Conservation (phyloP, 768 basidiomycete species). For the Lepiota venenata region DNA sequence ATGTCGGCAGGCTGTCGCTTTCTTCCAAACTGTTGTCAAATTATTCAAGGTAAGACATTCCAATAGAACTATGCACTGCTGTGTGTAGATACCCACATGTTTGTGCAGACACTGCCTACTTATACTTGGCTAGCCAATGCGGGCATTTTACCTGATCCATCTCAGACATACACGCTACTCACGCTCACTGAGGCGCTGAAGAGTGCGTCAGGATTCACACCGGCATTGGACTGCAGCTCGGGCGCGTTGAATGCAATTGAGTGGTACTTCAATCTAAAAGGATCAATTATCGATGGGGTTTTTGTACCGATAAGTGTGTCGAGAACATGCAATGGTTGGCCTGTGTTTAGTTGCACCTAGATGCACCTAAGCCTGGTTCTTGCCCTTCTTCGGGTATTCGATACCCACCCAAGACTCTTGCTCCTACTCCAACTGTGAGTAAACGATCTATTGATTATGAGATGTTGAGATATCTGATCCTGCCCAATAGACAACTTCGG, state of each 20-base stretch:
- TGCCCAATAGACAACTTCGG: neutral
- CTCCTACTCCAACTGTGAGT: slow-evolving; percentile 27
- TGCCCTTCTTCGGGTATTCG: slow-evolving; percentile 56
- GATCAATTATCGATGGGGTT: slow-evolving; percentile 63
- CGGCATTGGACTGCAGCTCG: slow-evolving; percentile 30
- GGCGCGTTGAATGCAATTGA: slow-evolving; percentile 36
- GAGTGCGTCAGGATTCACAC: slow-evolving; percentile 49
- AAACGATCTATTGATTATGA: neutral
- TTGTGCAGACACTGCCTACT: slow-evolving; percentile 60
- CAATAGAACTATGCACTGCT: slow-evolving; percentile 29
- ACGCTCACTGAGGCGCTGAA: slow-evolving; percentile 52
- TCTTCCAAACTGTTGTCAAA: slow-evolving; percentile 55
- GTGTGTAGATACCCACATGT: slow-evolving; percentile 14
- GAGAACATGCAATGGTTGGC: neutral
- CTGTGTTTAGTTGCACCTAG: slow-evolving; percentile 25
- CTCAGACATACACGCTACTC: slow-evolving; percentile 54
- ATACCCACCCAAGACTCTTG: slow-evolving; percentile 58
- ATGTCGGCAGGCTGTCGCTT: slow-evolving; percentile 56
- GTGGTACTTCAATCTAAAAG: slow-evolving; percentile 64
- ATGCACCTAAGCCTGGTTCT: slow-evolving; percentile 42
- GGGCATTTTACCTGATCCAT: slow-evolving; percentile 68
- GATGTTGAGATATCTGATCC: neutral
- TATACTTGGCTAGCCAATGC: slow-evolving; percentile 65
- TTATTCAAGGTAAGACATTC: slow-evolving; percentile 46
- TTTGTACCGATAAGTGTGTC: slow-evolving; percentile 57